Percentiles rank a stretch among this genome's conserved stretches.
Conservation (phyloP, 495 filamentous ascomycete species). For the Achaetomiella virescens region DNA sequence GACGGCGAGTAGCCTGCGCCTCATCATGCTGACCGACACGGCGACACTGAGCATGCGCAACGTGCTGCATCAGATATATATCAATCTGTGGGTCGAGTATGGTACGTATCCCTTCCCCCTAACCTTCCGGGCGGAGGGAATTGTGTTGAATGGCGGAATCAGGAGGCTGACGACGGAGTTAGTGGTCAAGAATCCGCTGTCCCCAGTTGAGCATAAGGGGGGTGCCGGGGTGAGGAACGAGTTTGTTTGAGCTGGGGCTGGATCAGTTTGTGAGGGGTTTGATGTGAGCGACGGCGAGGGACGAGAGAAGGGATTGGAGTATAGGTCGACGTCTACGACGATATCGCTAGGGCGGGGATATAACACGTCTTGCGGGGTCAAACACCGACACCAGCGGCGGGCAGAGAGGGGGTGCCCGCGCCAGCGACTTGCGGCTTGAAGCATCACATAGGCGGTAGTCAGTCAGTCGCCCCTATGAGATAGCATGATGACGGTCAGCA, state of each 20-base stretch:
- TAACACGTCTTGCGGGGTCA: too few relatives aligned
- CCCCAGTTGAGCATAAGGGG: slow-evolving; percentile 80
- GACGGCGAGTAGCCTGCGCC: slow-evolving; percentile 88
- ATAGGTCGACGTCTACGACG: too few relatives aligned
- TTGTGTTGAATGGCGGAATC: neutral
- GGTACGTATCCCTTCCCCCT: slow-evolving; percentile 46
- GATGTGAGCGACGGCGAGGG: slow-evolving; percentile 43
- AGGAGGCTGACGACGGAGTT: neutral
- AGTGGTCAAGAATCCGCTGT: slow-evolving; percentile 94
- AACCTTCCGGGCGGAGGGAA: too few relatives aligned
- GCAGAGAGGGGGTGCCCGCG: too few relatives aligned
- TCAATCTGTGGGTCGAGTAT: slow-evolving; percentile 95
- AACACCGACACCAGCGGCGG: too few relatives aligned
- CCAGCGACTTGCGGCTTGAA: too few relatives aligned
- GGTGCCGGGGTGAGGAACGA: slow-evolving; percentile 89
- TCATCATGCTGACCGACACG: slow-evolving; percentile 93
- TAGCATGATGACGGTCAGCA: too few relatives aligned
- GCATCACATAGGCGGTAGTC: too few relatives aligned
- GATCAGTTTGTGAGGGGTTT: slow-evolving; percentile 69
- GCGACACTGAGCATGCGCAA: slow-evolving; percentile 84
- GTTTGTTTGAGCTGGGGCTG: slow-evolving; percentile 83
- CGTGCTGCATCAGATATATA: slow-evolving; percentile 95
- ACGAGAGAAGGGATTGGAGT: neutral
- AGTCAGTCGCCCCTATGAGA: too few relatives aligned
- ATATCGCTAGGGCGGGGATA: too few relatives aligned